Evolutionary conservation across 2,329 filamentous ascomycete species (phyloP).

Genomic region (Stemphylium beticola): DNA sequence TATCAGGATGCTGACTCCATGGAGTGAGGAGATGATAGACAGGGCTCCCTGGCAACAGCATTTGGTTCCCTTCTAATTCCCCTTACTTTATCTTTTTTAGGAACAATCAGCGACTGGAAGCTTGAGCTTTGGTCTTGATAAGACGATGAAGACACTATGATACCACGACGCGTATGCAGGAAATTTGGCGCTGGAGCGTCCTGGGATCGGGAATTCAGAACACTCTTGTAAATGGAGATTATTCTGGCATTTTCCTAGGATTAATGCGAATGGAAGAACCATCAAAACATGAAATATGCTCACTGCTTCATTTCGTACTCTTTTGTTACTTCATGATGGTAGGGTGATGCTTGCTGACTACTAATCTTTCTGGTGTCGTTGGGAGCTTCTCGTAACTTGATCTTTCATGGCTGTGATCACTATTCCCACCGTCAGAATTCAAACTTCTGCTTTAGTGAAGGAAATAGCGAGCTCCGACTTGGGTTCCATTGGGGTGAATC

Average conservation of each 20-base stretch:
- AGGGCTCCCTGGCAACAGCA: slow-evolving; percentile 1
- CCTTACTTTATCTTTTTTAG: neutral
- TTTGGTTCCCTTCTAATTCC: neutral
- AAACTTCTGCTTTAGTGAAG: no score
- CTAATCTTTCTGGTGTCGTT: no score
- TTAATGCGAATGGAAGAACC: neutral
- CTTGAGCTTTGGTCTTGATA: neutral
- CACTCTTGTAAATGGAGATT: neutral
- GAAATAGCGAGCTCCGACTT: no score
- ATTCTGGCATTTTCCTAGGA: neutral
- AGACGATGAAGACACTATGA: neutral
- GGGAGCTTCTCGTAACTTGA: no score
- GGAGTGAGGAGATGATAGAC: slow-evolving; percentile 8
- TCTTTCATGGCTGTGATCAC: no score
- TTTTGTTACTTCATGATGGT: neutral
- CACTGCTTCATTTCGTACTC: neutral
- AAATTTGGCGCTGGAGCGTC: neutral
- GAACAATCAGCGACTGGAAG: neutral
- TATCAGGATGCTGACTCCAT: slow-evolving; percentile 8
- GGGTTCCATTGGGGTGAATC: no score
- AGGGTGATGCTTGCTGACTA: neutral
- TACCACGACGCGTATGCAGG: neutral
- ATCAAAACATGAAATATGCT: neutral
- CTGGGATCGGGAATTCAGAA: neutral
- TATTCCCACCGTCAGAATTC: no score